Evolutionary conservation across 2,329 filamentous ascomycete species (phyloP), one percentile per base, ranked within the genome.

Genomic region (Penicillium sp.): DNA sequence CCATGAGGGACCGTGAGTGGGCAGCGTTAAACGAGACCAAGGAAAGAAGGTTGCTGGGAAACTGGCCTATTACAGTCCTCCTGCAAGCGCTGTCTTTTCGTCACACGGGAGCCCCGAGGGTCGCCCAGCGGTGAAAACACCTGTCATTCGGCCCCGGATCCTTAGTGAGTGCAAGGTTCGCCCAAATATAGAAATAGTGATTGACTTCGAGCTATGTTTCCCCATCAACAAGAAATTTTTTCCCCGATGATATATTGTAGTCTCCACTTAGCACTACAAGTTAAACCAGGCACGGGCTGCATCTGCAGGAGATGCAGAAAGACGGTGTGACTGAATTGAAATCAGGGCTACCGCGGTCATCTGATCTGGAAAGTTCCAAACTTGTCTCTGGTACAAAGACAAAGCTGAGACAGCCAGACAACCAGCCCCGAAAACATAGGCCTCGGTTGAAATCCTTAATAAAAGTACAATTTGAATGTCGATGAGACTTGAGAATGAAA

Each of bases 11-110:
- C 39, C 10, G 40, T 48, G 50, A 29, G 21, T 52, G 43, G 19
- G 16, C 31, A 19, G 52, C 52, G 60, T 36, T 43, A 58, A 60
- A 25, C 57, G 49, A 58, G 58, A 53, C 55, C 44, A 59, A 46
- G 21, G 52, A 34, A 45, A 44, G 43, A 57, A 54, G 33, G 57
- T 55, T 60, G 53, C 57, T 58, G 52, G 29, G 29, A 16, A 29
- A 29, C 9, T 31, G 50, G 44, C 70, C 68, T 68, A 72, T 72
- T 21, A 61, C 21, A 63, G 29, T 23, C 41, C 56, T 60, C 61
- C 62, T 72, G 65, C 67, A 72, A 67, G 68, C 70, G 70, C 70
- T 61, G 38, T 47, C 48, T 33, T 62, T 45, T 65, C 58, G 57
- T 70, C 68, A 67, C 67, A 66, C 57, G 38, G 52, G 16, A 52